Evolutionary conservation across 768 basidiomycete species (phyloP).

Genomic region (Suillus bovinus): DNA sequence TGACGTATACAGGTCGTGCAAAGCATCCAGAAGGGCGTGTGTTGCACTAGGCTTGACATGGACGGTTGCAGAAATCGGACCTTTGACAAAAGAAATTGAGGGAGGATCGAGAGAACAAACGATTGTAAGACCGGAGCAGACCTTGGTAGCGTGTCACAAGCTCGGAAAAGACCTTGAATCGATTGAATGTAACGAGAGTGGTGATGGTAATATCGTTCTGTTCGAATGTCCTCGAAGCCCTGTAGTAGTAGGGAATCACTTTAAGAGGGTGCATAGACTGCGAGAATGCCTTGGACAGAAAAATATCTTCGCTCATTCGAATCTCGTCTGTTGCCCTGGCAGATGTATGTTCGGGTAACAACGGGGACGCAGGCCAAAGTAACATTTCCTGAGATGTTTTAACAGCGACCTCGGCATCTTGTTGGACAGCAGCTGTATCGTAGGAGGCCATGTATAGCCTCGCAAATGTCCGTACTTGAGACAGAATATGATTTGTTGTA

Average conservation of each 20-base stretch:
- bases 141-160: conserved; percentile 79
- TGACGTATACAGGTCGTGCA: conserved; percentile 67
- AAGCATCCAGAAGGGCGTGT: conserved; percentile 54
- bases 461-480: conserved; percentile 10
- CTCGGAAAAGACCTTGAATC: conserved; percentile 71
- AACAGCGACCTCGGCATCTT: conserved; percentile 3
- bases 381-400: conserved; percentile 18
- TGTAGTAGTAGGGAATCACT: conserved; percentile 81
- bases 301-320: conserved; percentile 45
- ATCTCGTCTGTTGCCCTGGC: background rate
- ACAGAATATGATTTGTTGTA: conserved; percentile 29
- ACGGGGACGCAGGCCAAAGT: conserved; percentile 21
- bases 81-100: conserved; percentile 35
- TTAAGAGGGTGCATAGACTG: conserved; percentile 70
- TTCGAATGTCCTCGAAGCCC: conserved; percentile 56
- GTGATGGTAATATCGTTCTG: conserved; percentile 80
- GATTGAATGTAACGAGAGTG: conserved; percentile 78
- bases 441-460: background rate
- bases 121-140: conserved; percentile 28
- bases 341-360: background rate
- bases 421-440: background rate
- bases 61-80: conserved; percentile 83
- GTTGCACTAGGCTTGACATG: conserved; percentile 54
- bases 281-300: conserved; percentile 71
- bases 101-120: background rate